Base-by-base conservation (phyloP, 345 rosid species). In the Combretum micranthum region DNA sequence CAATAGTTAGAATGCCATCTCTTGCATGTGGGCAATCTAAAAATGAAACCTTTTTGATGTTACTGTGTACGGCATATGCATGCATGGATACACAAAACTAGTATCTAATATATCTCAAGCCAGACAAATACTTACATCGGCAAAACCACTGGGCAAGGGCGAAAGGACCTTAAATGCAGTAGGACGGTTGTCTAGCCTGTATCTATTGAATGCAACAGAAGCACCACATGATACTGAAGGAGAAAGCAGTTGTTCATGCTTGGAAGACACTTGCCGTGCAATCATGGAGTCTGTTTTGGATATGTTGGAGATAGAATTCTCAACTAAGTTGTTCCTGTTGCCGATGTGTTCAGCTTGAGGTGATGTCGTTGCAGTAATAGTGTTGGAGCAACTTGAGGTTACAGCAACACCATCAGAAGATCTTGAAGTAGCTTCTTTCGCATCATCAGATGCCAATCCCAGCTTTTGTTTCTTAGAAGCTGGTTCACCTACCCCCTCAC, bases 181-280 rank as follows among this genome's bases (percentile, higher is more conserved):
- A 25, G 98, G 78, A 21, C 91, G 93, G 71, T 85, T 83, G 72
- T 92, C 98, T 70, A 88, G 63, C 68, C 84, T 88, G 83, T 80
- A 86, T 78, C 81, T 78, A 73, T 81, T 88, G 47, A 56, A 55
- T 57, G 50, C 21, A 69, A 57, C 65, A 44, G 86, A 62, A 69
- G 71, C 15, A 16, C 75, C 77, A 15, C 50, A 43, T 63, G 85
- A 26, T 51, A 68, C 57, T 18, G 66, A 55, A 3, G 79, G 68
- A 60, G 48, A 71, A 70, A 64, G 64, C 55, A 59, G 70, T 51
- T 71, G 86, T 72, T 84, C 73, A 68, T 57, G 62, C 62, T 44
- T 70, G 37, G 56, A 53, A 20, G 80, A 70, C 59, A 80, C 82
- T 39, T 70, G 79, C 15, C 57, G 68, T 54, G 53, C 56, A 56